Percentiles rank a stretch among this genome's conserved stretches.
phyloP scores from a whole-genome alignment of 129 eudicot species.

The Smallanthus sonchifolius region DNA sequence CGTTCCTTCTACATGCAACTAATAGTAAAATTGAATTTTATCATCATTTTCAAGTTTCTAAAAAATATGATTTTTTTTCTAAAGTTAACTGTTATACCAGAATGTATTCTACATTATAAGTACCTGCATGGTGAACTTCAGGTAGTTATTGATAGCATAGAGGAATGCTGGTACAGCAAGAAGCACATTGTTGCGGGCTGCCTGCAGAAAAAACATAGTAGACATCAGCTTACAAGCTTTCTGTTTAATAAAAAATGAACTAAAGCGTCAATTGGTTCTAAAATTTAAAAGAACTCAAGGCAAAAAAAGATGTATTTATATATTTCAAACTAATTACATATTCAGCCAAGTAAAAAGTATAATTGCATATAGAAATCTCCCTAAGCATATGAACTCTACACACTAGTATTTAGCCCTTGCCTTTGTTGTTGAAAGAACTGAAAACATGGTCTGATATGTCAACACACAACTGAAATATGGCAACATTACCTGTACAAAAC shows the following conservation, averaged over 20 bases:
- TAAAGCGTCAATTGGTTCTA: neutral
- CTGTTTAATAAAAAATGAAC: neutral
- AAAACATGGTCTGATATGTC: conserved; percentile 11
- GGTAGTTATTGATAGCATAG: conserved; percentile 93
- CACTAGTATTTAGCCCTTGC: neutral
- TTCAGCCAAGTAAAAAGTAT: conserved; percentile 5
- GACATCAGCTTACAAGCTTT: conserved; percentile 14
- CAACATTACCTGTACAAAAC: conserved; percentile 70
- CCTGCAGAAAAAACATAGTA: conserved; percentile 48
- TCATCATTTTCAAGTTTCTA: conserved; percentile 4
- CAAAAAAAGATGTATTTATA: neutral
- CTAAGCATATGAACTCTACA: conserved; percentile 13
- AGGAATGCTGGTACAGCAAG: conserved; percentile 98
- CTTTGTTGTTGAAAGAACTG: conserved; percentile 5
- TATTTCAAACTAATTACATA: neutral
- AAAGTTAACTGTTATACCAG: neutral
- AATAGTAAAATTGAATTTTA: neutral
- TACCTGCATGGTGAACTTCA: conserved; percentile 99
- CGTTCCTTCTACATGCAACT: neutral
- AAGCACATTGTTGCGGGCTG: conserved; percentile 94
- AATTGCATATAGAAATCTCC: conserved; percentile 1
- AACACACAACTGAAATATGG: conserved; percentile 2
- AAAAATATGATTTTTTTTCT: neutral
- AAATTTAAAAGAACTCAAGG: neutral
- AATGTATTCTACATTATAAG: neutral